phyloP scores from a whole-genome alignment of 148 eudicot genomes.

The Rhododendron ovatum region DNA sequence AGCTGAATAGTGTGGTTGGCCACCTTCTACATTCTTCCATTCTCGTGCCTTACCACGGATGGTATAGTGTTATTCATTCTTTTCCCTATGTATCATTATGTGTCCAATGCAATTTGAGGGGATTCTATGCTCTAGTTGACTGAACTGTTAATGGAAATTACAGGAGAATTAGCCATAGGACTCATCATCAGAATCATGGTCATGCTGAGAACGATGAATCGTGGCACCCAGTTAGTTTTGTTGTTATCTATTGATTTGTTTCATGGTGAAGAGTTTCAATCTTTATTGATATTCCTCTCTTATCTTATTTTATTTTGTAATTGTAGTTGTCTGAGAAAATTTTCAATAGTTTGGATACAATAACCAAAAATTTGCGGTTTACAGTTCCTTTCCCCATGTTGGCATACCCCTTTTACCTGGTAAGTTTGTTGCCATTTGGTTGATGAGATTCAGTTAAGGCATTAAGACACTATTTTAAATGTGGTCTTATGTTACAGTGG shows the following conservation, averaged over 20 bases:
- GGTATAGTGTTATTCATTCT: slow-evolving; percentile 15
- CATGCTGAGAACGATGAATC: slow-evolving; percentile 52
- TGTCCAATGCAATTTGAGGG: background rate
- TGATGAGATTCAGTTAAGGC: background rate
- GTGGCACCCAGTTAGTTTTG: slow-evolving; percentile 43
- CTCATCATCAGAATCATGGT: slow-evolving; percentile 58
- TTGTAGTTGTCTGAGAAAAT: slow-evolving; percentile 41
- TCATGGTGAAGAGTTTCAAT: background rate
- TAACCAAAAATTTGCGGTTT: slow-evolving; percentile 33
- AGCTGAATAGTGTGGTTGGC: slow-evolving; percentile 25
- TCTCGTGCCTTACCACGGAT: slow-evolving; percentile 29
- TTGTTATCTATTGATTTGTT: background rate
- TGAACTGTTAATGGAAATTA: background rate
- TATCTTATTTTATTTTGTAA: background rate
- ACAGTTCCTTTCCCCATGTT: slow-evolving; percentile 42
- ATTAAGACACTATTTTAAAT: background rate
- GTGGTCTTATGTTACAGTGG: slow-evolving; percentile 23
- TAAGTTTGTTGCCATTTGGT: slow-evolving; percentile 13
- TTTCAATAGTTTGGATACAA: slow-evolving; percentile 29
- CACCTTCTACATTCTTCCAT: slow-evolving; percentile 29
- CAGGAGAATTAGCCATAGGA: slow-evolving; percentile 60
- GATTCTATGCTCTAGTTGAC: background rate
- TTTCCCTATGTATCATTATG: background rate
- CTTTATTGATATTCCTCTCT: background rate
- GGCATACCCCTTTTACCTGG: slow-evolving; percentile 49